These are phyloP conservation scores for Prunus armeniaca DNA, from an alignment of 306 rosid genomes.

Conservation along the genomic window DNA sequence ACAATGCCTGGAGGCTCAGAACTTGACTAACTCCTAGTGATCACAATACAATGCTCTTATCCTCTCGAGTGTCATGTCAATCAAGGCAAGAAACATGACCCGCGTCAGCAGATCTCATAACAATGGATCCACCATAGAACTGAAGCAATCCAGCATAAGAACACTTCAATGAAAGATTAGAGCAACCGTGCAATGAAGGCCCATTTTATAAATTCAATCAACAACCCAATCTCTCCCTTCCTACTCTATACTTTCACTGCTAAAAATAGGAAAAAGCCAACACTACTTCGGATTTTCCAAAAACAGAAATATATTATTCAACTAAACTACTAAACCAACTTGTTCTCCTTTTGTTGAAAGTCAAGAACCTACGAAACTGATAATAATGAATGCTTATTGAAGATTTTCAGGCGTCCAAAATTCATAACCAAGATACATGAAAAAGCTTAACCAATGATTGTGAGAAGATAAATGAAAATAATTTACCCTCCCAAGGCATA, in stretches of 20 bases:
- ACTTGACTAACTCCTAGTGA: background rate
- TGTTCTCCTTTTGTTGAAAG: background rate
- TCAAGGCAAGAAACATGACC: background rate
- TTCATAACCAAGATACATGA: background rate
- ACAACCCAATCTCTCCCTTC: background rate
- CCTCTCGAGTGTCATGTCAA: background rate
- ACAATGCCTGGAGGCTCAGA: background rate
- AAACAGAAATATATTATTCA: background rate
- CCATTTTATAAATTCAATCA: background rate
- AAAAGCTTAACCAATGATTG: background rate
- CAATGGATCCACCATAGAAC: background rate
- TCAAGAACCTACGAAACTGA: background rate
- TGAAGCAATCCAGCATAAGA: no score
- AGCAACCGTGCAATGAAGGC: background rate
- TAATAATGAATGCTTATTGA: background rate
- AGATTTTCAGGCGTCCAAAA: background rate
- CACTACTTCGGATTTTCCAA: background rate
- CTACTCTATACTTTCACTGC: background rate
- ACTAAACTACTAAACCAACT: background rate
- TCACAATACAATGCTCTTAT: background rate
- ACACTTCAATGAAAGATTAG: no score
- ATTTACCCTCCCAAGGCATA: constrained; percentile 95
- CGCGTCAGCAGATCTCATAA: background rate
- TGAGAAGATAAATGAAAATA: background rate
- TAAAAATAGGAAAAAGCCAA: background rate